These are phyloP conservation scores for Rhododendron ovatum DNA, from an alignment of 148 eudicot genomes.

Conservation along the genomic window DNA sequence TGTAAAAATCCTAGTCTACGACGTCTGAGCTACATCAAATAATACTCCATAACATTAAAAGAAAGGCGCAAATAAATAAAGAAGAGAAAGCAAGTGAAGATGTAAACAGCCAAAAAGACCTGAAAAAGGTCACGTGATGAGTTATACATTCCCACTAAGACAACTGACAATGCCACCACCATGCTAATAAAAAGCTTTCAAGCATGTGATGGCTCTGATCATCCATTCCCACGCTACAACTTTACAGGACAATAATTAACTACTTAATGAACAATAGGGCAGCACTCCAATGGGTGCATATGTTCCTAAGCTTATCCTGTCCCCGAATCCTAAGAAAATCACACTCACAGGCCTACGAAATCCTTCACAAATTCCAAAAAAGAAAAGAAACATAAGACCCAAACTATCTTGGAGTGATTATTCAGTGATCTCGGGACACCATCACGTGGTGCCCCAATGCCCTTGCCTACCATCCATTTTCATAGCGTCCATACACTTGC, in stretches of 20 bases:
- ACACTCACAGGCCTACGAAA: not conserved
- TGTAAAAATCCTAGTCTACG: no score
- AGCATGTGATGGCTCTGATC: constrained; percentile 7
- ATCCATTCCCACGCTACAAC: constrained; percentile 3
- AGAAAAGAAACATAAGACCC: not conserved
- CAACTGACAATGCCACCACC: constrained; percentile 12
- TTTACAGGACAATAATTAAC: not conserved
- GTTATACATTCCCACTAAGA: not conserved
- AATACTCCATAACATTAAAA: not conserved
- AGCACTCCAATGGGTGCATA: not conserved
- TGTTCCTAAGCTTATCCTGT: not conserved
- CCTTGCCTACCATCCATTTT: no score
- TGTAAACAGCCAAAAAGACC: constrained; percentile 5
- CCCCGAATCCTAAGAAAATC: not conserved
- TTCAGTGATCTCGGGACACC: no score
- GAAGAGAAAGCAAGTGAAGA: not conserved
- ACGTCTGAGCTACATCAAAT: not conserved
- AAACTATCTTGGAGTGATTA: no score
- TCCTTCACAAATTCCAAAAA: not conserved
- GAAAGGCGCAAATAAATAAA: not conserved
- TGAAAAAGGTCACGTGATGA: constrained; percentile 21
- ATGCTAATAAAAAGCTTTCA: not conserved
- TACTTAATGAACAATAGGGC: not conserved
- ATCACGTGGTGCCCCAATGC: no score
- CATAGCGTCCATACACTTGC: no score